phyloP scores from a whole-genome alignment of 2,329 filamentous ascomycete species.

The Endothia cerciana region DNA sequence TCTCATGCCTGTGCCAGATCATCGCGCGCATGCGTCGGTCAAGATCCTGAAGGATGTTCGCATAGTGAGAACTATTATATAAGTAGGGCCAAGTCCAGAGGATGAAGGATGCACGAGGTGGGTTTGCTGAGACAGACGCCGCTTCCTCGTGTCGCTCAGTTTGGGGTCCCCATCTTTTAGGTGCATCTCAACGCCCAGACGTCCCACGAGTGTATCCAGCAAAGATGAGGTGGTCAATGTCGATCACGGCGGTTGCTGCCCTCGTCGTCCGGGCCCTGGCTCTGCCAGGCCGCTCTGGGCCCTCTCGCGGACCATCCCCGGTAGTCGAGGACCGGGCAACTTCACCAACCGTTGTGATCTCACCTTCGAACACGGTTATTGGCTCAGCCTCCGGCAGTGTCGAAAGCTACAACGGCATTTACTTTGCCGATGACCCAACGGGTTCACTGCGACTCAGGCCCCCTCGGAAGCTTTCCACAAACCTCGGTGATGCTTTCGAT shows the following conservation, averaged over 20 bases:
- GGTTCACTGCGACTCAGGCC: slow-evolving; percentile 70
- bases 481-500: slow-evolving; percentile 60
- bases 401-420: slow-evolving; percentile 75
- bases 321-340: slow-evolving; percentile 21
- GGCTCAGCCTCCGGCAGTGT: slow-evolving; percentile 52
- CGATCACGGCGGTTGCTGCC: slow-evolving; percentile 1
- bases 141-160: neutral
- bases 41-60: neutral
- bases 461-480: slow-evolving; percentile 61
- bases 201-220: neutral
- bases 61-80: neutral
- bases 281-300: slow-evolving; percentile 13
- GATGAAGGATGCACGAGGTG: neutral
- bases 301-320: neutral
- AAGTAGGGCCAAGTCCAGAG: neutral
- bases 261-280: slow-evolving; percentile 13
- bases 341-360: slow-evolving; percentile 55
- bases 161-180: neutral
- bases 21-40: neutral
- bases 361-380: slow-evolving; percentile 58
- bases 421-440: slow-evolving; percentile 72
- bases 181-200: neutral
- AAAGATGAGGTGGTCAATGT: slow-evolving; percentile 17
- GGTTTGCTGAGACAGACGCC: neutral
- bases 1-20: neutral